Conservation (phyloP, 2,329 filamentous ascomycete genomes). For the Aspergillus ochraceoroseus region DNA sequence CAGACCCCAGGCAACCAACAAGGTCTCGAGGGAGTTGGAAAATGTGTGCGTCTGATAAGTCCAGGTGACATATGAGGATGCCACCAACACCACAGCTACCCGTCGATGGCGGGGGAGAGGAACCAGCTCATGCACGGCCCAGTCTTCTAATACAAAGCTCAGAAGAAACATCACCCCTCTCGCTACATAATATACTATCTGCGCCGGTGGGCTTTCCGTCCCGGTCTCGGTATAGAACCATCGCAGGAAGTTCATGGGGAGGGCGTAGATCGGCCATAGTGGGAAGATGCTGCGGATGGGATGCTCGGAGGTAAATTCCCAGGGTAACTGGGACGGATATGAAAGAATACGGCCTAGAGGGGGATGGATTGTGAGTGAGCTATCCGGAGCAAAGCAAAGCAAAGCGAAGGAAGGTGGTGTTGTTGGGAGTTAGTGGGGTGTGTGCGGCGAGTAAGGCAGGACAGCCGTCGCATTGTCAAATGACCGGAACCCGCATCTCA, state of each 20-base stretch:
- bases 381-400: not conserved
- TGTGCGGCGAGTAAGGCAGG: too few species aligned
- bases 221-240: conserved; percentile 89
- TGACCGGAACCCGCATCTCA: not conserved
- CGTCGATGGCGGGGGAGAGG: conserved; percentile 66
- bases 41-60: conserved; percentile 98
- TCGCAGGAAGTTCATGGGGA: conserved; percentile 86
- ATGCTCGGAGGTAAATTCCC: conserved; percentile 86
- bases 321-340: conserved; percentile 83
- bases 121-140: conserved; percentile 90
- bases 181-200: conserved; percentile 82
- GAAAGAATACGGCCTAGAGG: conserved; percentile 80
- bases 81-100: conserved; percentile 74
- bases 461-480: conserved; percentile 9
- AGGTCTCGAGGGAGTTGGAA: conserved; percentile 92
- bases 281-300: conserved; percentile 96
- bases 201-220: conserved; percentile 67
- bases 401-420: not conserved
- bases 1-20: conserved; percentile 87
- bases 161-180: conserved; percentile 87
- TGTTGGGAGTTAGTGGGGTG: too few species aligned
- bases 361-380: conserved; percentile 10
- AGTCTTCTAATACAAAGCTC: conserved; percentile 96
- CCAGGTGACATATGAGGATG: conserved; percentile 97
- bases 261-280: conserved; percentile 88